Evolutionary conservation across 441 rosid species (phyloP).

Genomic region (Croton laevigatus): DNA sequence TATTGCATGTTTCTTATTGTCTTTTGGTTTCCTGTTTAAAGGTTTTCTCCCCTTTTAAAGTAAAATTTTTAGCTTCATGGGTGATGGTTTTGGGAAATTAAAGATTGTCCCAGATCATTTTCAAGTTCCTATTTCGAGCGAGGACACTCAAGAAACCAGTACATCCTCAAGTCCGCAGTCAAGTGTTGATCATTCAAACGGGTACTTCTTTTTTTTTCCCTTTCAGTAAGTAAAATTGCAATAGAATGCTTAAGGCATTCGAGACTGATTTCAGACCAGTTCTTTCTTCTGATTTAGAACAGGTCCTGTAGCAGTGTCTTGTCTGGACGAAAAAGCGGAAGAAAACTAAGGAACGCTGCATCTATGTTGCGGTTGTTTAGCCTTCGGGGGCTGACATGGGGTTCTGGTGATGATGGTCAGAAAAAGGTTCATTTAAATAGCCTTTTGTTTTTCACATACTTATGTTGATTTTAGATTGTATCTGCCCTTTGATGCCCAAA

Average conservation of each 20-base stretch:
- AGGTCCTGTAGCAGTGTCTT: constrained; percentile 46
- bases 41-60: constrained; percentile 18
- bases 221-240: background rate
- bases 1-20: background rate
- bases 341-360: constrained; percentile 45
- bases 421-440: constrained; percentile 54
- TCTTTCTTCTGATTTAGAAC: constrained; percentile 45
- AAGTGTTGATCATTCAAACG: constrained; percentile 29
- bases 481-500: constrained; percentile 15
- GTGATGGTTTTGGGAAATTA: constrained; percentile 57
- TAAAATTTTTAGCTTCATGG: constrained; percentile 52
- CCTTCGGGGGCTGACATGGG: constrained; percentile 69
- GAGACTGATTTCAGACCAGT: constrained; percentile 26
- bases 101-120: constrained; percentile 74
- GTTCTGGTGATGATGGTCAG: constrained; percentile 51
- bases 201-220: constrained; percentile 35
- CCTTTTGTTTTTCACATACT: constrained; percentile 5
- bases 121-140: constrained; percentile 44
- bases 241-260: constrained; percentile 11
- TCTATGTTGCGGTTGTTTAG: constrained; percentile 71
- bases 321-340: constrained; percentile 36
- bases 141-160: constrained; percentile 33
- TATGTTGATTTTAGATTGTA: constrained; percentile 9
- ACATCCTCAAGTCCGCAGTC: constrained; percentile 45
- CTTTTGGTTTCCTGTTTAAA: constrained; percentile 14